These are phyloP conservation scores for Spathaspora sp. DNA, from an alignment of 805 yeast species.

Conservation along the genomic window DNA sequence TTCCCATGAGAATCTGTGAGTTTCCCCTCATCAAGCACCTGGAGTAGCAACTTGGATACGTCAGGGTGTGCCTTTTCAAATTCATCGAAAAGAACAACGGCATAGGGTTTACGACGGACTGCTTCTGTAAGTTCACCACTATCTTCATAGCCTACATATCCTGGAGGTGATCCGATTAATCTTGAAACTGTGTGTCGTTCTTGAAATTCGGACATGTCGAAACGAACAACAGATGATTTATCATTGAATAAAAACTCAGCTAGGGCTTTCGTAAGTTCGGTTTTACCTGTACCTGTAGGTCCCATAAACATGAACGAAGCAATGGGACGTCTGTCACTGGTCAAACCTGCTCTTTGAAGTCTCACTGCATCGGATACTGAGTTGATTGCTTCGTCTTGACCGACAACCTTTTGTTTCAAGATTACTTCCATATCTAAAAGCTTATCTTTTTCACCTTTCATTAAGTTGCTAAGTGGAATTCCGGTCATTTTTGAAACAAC, in stretches of 20 bases:
- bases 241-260: slow-evolving; percentile 92
- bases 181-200: slow-evolving; percentile 90
- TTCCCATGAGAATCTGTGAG: slow-evolving; percentile 95
- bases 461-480: slow-evolving; percentile 83
- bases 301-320: slow-evolving; percentile 96
- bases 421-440: slow-evolving; percentile 82
- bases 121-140: slow-evolving; percentile 97
- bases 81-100: slow-evolving; percentile 91
- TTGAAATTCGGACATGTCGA: slow-evolving; percentile 98
- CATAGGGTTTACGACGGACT: slow-evolving; percentile 89
- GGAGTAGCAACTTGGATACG: slow-evolving; percentile 83
- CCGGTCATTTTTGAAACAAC: slow-evolving; percentile 96
- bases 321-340: slow-evolving; percentile 91
- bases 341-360: slow-evolving; percentile 93
- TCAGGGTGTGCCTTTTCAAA: slow-evolving; percentile 97
- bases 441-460: slow-evolving; percentile 94
- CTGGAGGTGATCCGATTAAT: slow-evolving; percentile 96
- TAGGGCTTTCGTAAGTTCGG: slow-evolving; percentile 88
- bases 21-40: slow-evolving; percentile 93
- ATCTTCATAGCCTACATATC: slow-evolving; percentile 94
- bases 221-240: slow-evolving; percentile 79
- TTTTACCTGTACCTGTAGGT: slow-evolving; percentile 98
- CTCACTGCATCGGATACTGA: slow-evolving; percentile 93
- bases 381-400: slow-evolving; percentile 92
- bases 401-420: slow-evolving; percentile 75